Evolutionary conservation across 1,284 basidiomycete genomes (phyloP), one percentile per base, ranked within the genome.

Genomic region (Wolfiporia cocos): DNA sequence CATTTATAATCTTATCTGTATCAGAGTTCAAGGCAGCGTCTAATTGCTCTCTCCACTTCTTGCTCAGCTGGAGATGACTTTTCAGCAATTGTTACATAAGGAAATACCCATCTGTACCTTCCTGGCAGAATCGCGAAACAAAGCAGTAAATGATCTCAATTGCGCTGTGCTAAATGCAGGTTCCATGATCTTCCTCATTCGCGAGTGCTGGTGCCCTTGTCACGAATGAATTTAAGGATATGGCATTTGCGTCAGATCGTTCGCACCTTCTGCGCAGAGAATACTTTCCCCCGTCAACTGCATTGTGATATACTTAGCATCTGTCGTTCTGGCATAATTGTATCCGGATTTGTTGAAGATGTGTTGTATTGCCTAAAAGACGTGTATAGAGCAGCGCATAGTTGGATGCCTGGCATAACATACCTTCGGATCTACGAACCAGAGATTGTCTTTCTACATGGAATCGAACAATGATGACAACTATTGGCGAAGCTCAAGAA

Each of bases 141-240:
- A 67, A 14, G 72, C 68, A 4, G 73, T 59, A 47, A 72, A 72
- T 2, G 68, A 63, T 43, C 66, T 69, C 5, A 68, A 63, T 47
- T 75, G 72, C 2, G 66, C 65, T 6, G 61, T 49, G 1, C 63
- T 63, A 42, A 72, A 73, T n/a, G 63, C 71, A 0, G 67, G 67
- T 36, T 63, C 57, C 53, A 73, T 58, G 15, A 69, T 56, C 44
- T 58, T 71, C 40, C 66, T 53, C 9, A 70, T 64, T 37, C 68
- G 57, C 35, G 60, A 59, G 44, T 74, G 73, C 34, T 53, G 55
- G 10, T 64, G 59, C 10, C 64, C 71, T 73, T 24, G 32, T 28
- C 14, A 28, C 14, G 11, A 35, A 21, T 4, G 20, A 7, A 15
- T 10, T 39, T 42, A 20, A 10, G 7, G 23, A 10, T 3, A 28